A percentile compares a stretch with the other conserved stretches of the same genome.
These are phyloP conservation scores for Hymenoscyphus salicellus DNA, from an alignment of 2,329 filamentous ascomycete genomes.

Conservation along the genomic window DNA sequence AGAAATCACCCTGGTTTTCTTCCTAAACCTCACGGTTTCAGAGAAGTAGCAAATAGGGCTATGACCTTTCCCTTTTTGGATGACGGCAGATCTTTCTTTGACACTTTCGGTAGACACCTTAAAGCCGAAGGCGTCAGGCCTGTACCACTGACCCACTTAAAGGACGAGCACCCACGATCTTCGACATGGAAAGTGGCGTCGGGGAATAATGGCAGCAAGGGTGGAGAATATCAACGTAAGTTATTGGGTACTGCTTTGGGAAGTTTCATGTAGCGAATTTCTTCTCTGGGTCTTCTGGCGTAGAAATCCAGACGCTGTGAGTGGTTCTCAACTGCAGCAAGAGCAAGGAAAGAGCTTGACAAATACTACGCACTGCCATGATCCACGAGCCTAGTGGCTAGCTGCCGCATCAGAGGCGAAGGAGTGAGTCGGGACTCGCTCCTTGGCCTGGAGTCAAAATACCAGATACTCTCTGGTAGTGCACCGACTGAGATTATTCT, in stretches of 20 bases:
- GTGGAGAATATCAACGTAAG: no score
- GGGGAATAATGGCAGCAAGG: not conserved
- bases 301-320: not conserved
- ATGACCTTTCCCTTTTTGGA: not conserved
- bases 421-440: not conserved
- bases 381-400: not conserved
- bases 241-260: no score
- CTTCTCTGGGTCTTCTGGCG: not conserved
- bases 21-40: not conserved
- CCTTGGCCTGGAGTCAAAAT: not conserved
- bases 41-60: not conserved
- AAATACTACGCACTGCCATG: not conserved
- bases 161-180: not conserved
- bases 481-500: not conserved
- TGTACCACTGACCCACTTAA: not conserved
- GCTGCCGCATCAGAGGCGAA: not conserved
- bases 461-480: not conserved
- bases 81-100: not conserved
- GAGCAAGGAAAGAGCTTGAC: not conserved
- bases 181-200: not conserved
- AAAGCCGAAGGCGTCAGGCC: not conserved
- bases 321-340: not conserved
- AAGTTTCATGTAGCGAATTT: not conserved
- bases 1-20: not conserved
- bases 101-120: not conserved